Conservation (phyloP, 345 rosid genomes). For the Rhizophora mangle region DNA sequence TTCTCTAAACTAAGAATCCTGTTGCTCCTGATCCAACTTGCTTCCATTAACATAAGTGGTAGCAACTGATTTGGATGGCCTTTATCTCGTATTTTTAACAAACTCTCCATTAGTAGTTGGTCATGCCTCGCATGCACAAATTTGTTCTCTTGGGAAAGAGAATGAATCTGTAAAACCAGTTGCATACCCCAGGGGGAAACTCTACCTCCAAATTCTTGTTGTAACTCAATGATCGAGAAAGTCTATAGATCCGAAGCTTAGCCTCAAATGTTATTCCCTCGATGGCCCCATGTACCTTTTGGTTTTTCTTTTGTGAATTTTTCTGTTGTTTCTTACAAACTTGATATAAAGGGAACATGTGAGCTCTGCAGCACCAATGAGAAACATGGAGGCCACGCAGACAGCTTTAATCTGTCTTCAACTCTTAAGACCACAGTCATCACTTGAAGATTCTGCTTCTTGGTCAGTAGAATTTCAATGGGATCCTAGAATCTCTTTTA, state of each 20-base stretch:
- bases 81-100: too few species aligned
- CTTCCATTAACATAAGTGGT: too few species aligned
- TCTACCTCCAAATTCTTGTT: conserved; percentile 22
- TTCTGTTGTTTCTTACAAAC: background rate
- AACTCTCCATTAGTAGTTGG: too few species aligned
- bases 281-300: background rate
- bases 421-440: conserved; percentile 14
- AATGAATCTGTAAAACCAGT: conserved; percentile 35
- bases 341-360: conserved; percentile 37
- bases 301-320: background rate
- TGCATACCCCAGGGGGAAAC: conserved; percentile 23
- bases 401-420: conserved; percentile 22
- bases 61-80: too few species aligned
- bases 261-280: conserved; percentile 13
- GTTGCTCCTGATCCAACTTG: too few species aligned
- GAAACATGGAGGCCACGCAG: conserved; percentile 8
- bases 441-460: conserved; percentile 33
- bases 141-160: conserved; percentile 30
- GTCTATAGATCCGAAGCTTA: conserved; percentile 55
- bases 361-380: conserved; percentile 40
- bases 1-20: too few species aligned
- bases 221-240: conserved; percentile 25
- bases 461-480: conserved; percentile 10
- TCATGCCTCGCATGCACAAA: background rate
- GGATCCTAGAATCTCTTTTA: conserved; percentile 24